Evolutionary conservation across 768 basidiomycete species (phyloP).

Genomic region (Serpula lacrymans): DNA sequence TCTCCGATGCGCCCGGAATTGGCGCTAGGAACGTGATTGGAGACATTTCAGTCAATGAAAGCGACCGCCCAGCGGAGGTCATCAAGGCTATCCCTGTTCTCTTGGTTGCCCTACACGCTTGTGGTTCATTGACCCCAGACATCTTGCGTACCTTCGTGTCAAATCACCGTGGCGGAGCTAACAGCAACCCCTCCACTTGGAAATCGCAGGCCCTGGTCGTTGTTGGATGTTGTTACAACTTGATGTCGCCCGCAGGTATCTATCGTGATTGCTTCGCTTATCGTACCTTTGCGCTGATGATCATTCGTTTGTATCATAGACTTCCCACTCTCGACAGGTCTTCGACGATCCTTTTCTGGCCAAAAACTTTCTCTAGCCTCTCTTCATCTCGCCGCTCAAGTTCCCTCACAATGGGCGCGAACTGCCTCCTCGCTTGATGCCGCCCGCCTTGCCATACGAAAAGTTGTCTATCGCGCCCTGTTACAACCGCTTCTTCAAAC

Average conservation of each 20-base stretch:
- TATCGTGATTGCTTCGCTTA: slow-evolving; percentile 4
- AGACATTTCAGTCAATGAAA: no score
- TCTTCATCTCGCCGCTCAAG: slow-evolving; percentile 69
- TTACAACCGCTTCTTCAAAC: slow-evolving; percentile 34
- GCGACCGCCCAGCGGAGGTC: background rate
- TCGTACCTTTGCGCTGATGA: slow-evolving; percentile 1
- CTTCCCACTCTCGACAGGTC: slow-evolving; percentile 47
- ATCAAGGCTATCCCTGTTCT: slow-evolving; percentile 41
- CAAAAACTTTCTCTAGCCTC: slow-evolving; percentile 35
- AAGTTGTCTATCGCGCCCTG: slow-evolving; percentile 71
- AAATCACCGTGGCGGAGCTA: slow-evolving; percentile 14
- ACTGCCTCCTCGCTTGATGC: slow-evolving; percentile 27
- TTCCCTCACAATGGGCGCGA: slow-evolving; percentile 59
- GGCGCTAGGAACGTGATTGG: background rate
- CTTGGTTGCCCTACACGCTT: slow-evolving; percentile 71
- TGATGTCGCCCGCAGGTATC: slow-evolving; percentile 53
- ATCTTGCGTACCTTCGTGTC: slow-evolving; percentile 53
- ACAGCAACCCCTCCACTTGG: slow-evolving; percentile 34
- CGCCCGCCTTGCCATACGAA: slow-evolving; percentile 54
- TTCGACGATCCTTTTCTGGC: slow-evolving; percentile 13
- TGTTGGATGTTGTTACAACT: slow-evolving; percentile 81
- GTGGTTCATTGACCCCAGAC: slow-evolving; percentile 69
- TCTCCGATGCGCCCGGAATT: slow-evolving; percentile 9
- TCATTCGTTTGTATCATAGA: slow-evolving; percentile 31
- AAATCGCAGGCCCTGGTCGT: slow-evolving; percentile 49